Evolutionary conservation across 139 green algal species (phyloP), one percentile per base, ranked within the genome.

Genomic region (Pseudopediastrum boryanum): DNA sequence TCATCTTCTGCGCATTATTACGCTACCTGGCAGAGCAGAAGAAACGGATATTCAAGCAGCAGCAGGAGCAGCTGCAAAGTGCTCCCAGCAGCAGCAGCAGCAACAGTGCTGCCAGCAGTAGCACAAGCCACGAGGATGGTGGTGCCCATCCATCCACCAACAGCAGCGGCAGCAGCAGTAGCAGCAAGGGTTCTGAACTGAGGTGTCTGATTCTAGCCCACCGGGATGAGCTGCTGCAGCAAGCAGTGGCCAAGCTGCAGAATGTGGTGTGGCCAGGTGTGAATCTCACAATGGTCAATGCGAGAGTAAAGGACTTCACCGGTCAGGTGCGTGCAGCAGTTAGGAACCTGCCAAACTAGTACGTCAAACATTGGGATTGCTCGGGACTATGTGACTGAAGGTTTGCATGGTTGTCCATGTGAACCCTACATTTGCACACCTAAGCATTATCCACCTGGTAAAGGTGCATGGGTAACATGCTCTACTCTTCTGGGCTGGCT

Each of bases 141-240:
- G 27, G 61, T 36, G 44, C 35, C 33, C 21, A 42, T 10, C 31
- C 36, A 42, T 10, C 36, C 21, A 65, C 29, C 56, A 65, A 31
- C 61, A 69, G 61, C 61, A 69, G 61, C 8, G 44, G 61, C 61
- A 42, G 61, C 61, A 42, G 36, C 27, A 33, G 35, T n/a, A 36
- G 61, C 33, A 48, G 61, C 35, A 35, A 33, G 61, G 35, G 61
- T 21, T 12, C 19, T n/a, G 35, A 19, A 23, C 29, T 2, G 8
- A 69, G 35, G 27, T 41, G 25, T 46, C 62, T 84, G 38, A 51
- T 84, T 29, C 61, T 84, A 51, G 79, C 51, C 21, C 79, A 84
- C 46, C 66, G 79, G 4, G 21, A 8, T 9, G 79, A 84, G 51
- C 70, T 84, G 46, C 62, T 84, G 50, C 48, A 75, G 35, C 75